Base-by-base conservation (phyloP, 306 rosid species). In the Fagus crenata region DNA sequence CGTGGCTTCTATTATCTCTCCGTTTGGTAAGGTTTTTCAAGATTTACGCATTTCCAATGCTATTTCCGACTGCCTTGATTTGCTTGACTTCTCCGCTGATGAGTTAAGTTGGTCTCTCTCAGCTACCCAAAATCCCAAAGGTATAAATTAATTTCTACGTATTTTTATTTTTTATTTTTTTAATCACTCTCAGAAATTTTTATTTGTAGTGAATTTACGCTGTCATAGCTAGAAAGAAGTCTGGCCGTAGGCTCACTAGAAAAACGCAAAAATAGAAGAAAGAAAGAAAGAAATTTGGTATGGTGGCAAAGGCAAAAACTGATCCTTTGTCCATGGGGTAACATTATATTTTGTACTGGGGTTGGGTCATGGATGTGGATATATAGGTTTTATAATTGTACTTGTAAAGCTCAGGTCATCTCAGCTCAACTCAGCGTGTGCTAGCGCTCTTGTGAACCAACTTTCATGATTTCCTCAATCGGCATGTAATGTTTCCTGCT, bases 11-110 rank as follows among this genome's bases (percentile, higher is more conserved):
- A 83, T 86, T 69, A 74, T 96, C 84, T 87, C 93, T 5, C 80
- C 73, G 22, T 81, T 88, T 65, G 77, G 81, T 15, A 67, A 33
- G 0, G 70, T 22, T 13, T 80, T 87, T 2, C 86, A 90, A 0
- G 82, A 88, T 64, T 81, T 78, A 5, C 95, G 89, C 12, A 82
- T 86, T 64, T 74, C 97, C 6, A 82, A 73, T 22, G 97, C 98
- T 85, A 65, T 93, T 73, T 78, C 82, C 5, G 96, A 91, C 81
- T 93, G 98, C 73, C 76, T 89, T 4, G 95, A 91, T 28, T 83
- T 93, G 72, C 88, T 93, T 1, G 93, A 93, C 31, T 64, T 79
- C 69, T 86, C 97, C 35, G 46, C 81, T 3, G 95, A 93, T 4
- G 86, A 74, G 43, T 80, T 91, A 71, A 41, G 33, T 7, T 82